Evolutionary conservation across 495 filamentous ascomycete genomes (phyloP).

Genomic region (Talaromyces proteolyticus): DNA sequence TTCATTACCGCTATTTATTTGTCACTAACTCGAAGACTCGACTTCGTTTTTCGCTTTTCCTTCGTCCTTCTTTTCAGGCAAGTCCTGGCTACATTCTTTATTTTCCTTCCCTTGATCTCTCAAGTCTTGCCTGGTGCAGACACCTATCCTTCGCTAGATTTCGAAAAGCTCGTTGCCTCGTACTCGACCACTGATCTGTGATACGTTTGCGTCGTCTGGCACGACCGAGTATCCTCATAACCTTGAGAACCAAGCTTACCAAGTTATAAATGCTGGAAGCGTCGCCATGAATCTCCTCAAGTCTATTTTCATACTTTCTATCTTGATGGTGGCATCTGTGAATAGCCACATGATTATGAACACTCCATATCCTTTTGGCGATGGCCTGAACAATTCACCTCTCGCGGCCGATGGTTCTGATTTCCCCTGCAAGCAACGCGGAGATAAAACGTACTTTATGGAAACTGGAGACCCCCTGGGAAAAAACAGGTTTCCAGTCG

Average conservation of each 20-base stretch:
- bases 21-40: too few relatives aligned
- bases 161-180: background rate
- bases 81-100: background rate
- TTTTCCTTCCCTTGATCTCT: background rate
- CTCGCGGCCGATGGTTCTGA: constrained; percentile 52
- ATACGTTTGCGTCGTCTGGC: constrained; percentile 32
- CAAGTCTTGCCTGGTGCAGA: constrained; percentile 3
- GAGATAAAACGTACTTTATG: background rate
- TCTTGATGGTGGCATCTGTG: constrained; percentile 43
- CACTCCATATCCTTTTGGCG: constrained; percentile 59
- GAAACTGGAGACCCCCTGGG: constrained; percentile 1
- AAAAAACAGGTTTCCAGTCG: constrained; percentile 26
- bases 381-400: constrained; percentile 53
- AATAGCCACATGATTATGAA: constrained; percentile 67
- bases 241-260: background rate
- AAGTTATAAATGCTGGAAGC: background rate
- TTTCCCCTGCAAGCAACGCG: constrained; percentile 70
- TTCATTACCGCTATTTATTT: too few relatives aligned
- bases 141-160: background rate
- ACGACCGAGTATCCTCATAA: constrained; percentile 23
- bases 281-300: background rate
- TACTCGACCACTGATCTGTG: background rate
- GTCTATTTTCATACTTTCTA: constrained; percentile 11
- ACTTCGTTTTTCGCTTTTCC: background rate
- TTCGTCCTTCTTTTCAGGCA: background rate